These are phyloP conservation scores for Cucurbita argyrosperma DNA, from an alignment of 306 rosid species.

Conservation along the genomic window DNA sequence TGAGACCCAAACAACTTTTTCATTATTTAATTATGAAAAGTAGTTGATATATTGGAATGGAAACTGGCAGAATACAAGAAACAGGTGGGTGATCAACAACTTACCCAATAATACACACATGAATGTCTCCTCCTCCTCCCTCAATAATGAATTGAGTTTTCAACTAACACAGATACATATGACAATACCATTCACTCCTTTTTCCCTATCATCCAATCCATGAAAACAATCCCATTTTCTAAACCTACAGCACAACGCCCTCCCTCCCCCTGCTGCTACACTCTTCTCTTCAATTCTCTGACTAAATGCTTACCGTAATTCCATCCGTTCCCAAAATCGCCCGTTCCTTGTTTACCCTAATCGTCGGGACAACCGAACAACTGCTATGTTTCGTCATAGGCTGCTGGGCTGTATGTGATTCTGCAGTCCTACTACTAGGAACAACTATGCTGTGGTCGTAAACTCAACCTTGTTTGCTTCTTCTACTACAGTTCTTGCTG, in stretches of 20 bases:
- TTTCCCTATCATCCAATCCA: neutral
- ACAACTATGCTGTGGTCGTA: neutral
- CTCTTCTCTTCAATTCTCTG: neutral
- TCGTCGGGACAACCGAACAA: neutral
- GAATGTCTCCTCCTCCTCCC: neutral
- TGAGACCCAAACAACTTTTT: no score
- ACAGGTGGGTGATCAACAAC: neutral
- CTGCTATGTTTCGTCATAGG: neutral
- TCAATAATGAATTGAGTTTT: neutral
- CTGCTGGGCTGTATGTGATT: neutral
- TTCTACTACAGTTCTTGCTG: conserved; percentile 24
- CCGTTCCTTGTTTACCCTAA: neutral
- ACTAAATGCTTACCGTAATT: neutral
- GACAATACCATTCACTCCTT: neutral
- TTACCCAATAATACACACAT: neutral
- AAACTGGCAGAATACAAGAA: neutral
- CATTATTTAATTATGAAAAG: no score
- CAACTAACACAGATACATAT: neutral
- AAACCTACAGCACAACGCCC: neutral
- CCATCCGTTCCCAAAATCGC: neutral
- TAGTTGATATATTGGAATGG: neutral
- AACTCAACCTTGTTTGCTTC: conserved; percentile 17
- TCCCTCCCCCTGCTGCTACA: neutral
- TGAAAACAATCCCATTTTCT: neutral
- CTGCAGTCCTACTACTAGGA: neutral